Percentiles rank a stretch among this genome's conserved stretches.
Evolutionary conservation across 2,329 filamentous ascomycete genomes (phyloP).

Genomic region (Aspergillus sp.): DNA sequence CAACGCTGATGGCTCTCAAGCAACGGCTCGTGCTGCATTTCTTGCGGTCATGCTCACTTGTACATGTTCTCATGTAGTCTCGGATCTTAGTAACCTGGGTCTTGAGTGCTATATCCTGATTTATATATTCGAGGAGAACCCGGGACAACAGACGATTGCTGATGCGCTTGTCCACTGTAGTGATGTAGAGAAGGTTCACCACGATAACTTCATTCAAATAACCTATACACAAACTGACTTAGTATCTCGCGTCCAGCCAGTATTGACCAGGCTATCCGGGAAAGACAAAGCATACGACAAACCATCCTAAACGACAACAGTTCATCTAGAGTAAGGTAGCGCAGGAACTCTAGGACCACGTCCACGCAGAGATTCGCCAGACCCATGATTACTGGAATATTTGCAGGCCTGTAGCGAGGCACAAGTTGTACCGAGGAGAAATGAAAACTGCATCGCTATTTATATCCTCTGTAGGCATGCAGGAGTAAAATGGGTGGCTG

Average conservation of each 20-base stretch:
- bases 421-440: too few species aligned
- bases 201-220: neutral
- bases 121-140: neutral
- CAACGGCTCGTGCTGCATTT: neutral
- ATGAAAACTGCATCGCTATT: too few species aligned
- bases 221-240: neutral
- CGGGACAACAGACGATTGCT: too few species aligned
- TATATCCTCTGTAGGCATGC: too few species aligned
- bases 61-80: neutral
- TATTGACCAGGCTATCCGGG: neutral
- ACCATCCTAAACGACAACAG: neutral
- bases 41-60: neutral
- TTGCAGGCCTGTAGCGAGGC: too few species aligned
- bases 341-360: neutral
- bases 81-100: neutral
- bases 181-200: too few species aligned
- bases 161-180: too few species aligned
- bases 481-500: too few species aligned
- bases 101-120: neutral
- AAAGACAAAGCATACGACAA: constrained; percentile 1
- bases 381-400: neutral
- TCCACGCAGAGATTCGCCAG: neutral
- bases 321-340: neutral
- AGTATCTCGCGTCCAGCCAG: neutral
- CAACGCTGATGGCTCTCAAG: neutral